These are phyloP conservation scores for Ceratocystis destructans DNA, from an alignment of 2,329 filamentous ascomycete genomes.

Conservation along the genomic window DNA sequence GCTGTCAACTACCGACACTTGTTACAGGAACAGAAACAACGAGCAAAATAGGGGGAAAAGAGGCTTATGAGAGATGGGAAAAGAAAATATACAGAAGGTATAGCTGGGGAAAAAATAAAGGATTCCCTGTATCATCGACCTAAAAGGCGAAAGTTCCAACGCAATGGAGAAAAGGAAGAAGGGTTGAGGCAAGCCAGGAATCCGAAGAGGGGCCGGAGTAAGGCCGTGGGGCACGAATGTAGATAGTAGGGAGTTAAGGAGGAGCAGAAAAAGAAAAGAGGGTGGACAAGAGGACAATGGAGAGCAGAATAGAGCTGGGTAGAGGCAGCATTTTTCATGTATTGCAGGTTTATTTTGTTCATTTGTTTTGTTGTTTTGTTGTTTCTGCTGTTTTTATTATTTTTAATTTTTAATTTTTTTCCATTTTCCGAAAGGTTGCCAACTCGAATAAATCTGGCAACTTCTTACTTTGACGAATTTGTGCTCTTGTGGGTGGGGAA, in stretches of 20 bases:
- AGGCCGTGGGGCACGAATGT: conserved; percentile 21
- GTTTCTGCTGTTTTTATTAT: neutral
- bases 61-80: neutral
- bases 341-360: too few relatives aligned
- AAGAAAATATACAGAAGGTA: neutral
- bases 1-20: too few relatives aligned
- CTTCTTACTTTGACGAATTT: neutral
- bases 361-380: too few relatives aligned
- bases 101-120: neutral
- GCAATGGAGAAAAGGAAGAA: conserved; percentile 3
- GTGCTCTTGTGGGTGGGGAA: neutral
- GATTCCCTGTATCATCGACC: conserved; percentile 19
- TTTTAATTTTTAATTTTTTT: too few relatives aligned
- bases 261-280: neutral
- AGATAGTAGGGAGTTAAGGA: neutral
- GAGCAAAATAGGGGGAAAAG: neutral
- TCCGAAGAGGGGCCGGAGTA: conserved; percentile 24
- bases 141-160: conserved; percentile 20
- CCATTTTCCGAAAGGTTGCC: neutral
- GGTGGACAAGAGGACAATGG: neutral
- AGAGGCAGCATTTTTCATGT: too few relatives aligned
- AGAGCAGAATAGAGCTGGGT: too few relatives aligned
- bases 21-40: neutral
- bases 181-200: conserved; percentile 17
- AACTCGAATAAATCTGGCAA: neutral